phyloP scores from a whole-genome alignment of 2,329 filamentous ascomycete species.

The Atkinsonella hypoxylon region DNA sequence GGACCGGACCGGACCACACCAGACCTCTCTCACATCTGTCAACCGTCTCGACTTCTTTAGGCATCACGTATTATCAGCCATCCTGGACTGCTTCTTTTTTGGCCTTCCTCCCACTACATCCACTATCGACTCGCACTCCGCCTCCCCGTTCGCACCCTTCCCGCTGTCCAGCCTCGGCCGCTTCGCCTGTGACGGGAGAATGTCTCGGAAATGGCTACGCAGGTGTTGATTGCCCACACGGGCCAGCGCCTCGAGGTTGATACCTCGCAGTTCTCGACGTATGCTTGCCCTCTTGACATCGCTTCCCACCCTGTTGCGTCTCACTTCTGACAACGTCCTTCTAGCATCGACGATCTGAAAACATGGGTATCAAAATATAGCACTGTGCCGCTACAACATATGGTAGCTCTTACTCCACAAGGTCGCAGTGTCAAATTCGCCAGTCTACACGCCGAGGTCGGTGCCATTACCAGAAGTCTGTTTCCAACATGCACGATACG shows the following conservation, averaged over 20 bases:
- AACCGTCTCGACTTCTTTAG: no score
- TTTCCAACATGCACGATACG: neutral
- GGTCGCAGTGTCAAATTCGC: constrained; percentile 77
- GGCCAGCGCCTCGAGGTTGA: constrained; percentile 77
- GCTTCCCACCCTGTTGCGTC: neutral
- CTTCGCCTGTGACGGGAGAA: constrained; percentile 24
- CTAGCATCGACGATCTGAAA: constrained; percentile 73
- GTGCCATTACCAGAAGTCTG: constrained; percentile 12
- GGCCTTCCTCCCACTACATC: neutral
- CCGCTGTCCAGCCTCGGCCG: constrained; percentile 1
- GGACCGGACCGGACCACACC: no score
- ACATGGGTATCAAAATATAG: constrained; percentile 66
- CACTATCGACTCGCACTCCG: neutral
- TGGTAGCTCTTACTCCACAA: constrained; percentile 76
- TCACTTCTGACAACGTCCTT: neutral
- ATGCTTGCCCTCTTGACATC: constrained; percentile 18
- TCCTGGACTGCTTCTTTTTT: neutral
- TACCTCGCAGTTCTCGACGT: constrained; percentile 63
- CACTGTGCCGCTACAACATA: constrained; percentile 61
- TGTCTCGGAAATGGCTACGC: constrained; percentile 67
- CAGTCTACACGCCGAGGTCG: constrained; percentile 67
- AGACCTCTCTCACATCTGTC: no score
- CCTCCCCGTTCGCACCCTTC: neutral
- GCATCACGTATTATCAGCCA: neutral
- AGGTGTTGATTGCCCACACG: constrained; percentile 86